Percentiles rank a stretch among this genome's conserved stretches.
phyloP scores from a whole-genome alignment of 2,329 filamentous ascomycete species.

The Zasmidium cellare region DNA sequence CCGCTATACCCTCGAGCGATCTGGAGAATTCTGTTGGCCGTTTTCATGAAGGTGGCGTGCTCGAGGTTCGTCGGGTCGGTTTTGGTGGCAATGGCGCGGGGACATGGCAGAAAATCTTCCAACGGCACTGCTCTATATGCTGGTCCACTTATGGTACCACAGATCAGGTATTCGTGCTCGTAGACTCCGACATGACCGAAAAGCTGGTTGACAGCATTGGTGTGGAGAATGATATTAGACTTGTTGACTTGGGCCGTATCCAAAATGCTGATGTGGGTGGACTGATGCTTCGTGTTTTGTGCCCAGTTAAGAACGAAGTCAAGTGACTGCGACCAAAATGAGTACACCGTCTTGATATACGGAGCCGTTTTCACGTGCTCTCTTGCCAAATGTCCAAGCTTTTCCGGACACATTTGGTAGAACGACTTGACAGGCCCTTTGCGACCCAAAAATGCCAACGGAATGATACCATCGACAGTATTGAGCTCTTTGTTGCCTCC shows the following conservation, averaged over 20 bases:
- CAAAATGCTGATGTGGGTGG: not conserved
- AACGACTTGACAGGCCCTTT: not conserved
- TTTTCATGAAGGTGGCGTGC: not conserved
- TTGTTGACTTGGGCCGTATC: not conserved
- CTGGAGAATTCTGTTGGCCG: not conserved
- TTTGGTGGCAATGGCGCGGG: no score
- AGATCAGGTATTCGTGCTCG: not conserved
- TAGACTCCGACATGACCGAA: not conserved
- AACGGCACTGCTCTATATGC: not conserved
- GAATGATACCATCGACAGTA: slow-evolving; percentile 2
- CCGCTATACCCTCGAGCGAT: not conserved
- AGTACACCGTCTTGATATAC: not conserved
- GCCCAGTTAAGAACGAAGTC: not conserved
- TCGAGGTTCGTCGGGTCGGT: no score
- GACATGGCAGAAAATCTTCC: not conserved
- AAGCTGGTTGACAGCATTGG: not conserved
- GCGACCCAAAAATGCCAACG: not conserved
- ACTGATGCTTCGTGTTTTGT: not conserved
- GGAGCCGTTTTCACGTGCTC: not conserved
- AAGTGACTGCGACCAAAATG: slow-evolving; percentile 5
- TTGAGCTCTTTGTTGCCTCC: slow-evolving; percentile 2
- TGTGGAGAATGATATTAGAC: not conserved
- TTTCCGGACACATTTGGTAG: not conserved
- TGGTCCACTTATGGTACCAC: not conserved
- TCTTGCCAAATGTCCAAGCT: not conserved